phyloP scores from a whole-genome alignment of 306 rosid species.

The Dalbergia cultrata region DNA sequence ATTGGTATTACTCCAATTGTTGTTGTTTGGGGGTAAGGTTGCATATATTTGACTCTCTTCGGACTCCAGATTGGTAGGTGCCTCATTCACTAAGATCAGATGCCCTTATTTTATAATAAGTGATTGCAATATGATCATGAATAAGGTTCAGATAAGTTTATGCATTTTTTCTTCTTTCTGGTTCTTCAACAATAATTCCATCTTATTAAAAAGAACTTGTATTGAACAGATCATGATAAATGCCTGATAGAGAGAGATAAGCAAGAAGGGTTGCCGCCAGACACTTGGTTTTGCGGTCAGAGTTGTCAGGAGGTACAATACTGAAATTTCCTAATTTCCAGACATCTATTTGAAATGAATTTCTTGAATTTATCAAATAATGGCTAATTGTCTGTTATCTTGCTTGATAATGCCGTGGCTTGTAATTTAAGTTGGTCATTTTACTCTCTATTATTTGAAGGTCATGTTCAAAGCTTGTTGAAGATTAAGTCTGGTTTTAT shows the following conservation, averaged over 20 bases:
- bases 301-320: slow-evolving; percentile 85
- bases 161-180: slow-evolving; percentile 32
- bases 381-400: slow-evolving; percentile 38
- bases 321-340: slow-evolving; percentile 30
- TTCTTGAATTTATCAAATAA: slow-evolving; percentile 39
- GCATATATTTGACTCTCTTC: slow-evolving; percentile 20
- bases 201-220: slow-evolving; percentile 46
- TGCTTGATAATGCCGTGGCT: slow-evolving; percentile 16
- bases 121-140: slow-evolving; percentile 13
- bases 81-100: background rate
- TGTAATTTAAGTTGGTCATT: slow-evolving; percentile 26
- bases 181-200: slow-evolving; percentile 40
- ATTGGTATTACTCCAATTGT: slow-evolving; percentile 3
- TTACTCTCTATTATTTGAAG: slow-evolving; percentile 33
- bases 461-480: slow-evolving; percentile 20
- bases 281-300: slow-evolving; percentile 74
- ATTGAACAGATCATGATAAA: slow-evolving; percentile 76
- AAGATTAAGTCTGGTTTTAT: slow-evolving; percentile 31
- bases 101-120: background rate
- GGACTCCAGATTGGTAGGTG: slow-evolving; percentile 19
- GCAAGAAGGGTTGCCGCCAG: slow-evolving; percentile 58
- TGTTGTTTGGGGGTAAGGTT: slow-evolving; percentile 19
- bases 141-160: background rate
- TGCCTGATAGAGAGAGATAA: slow-evolving; percentile 65
- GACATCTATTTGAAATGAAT: slow-evolving; percentile 37